These are phyloP conservation scores for Globisporangium ultimum DNA, from an alignment of 352 stramenopile genomes.

Conservation along the genomic window DNA sequence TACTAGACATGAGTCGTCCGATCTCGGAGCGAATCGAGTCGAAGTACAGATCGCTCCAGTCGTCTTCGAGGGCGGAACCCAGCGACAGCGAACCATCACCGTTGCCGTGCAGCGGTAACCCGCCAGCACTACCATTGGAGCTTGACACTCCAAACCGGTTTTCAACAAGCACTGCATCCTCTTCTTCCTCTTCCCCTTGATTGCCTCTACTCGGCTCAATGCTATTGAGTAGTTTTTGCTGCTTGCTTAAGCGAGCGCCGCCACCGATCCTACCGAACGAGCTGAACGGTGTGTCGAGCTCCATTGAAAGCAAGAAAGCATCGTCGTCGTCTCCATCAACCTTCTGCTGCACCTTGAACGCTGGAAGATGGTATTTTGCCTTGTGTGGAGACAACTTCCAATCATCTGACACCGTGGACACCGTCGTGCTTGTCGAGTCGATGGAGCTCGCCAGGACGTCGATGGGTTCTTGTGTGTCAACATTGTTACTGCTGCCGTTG, in stretches of 20 bases:
- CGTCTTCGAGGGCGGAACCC: conserved; percentile 3
- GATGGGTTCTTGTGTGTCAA: conserved; percentile 2
- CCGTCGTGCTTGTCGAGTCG: conserved; percentile 15
- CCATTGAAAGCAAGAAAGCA: conserved; percentile 13
- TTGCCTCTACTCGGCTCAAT: background rate
- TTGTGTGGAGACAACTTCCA: conserved; percentile 4
- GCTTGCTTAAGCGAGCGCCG: background rate
- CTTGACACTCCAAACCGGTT: conserved; percentile 1
- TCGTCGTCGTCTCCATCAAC: background rate
- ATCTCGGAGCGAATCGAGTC: conserved; percentile 22
- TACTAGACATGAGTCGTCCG: conserved; percentile 9
- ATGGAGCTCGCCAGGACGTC: conserved; percentile 7
- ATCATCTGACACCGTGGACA: conserved; percentile 13
- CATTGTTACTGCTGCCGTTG: background rate
- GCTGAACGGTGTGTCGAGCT: conserved; percentile 14
- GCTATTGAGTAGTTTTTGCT: background rate
- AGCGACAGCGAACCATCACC: background rate
- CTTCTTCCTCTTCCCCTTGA: conserved; percentile 1
- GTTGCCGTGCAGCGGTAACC: background rate
- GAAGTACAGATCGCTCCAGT: conserved; percentile 22
- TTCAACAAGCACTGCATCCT: conserved; percentile 9
- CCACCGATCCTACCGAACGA: conserved; percentile 14
- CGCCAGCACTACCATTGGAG: background rate
- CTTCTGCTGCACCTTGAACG: background rate
- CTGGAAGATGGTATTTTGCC: background rate